phyloP scores from a whole-genome alignment of 768 basidiomycete genomes.

The Naganishia antarctica region DNA sequence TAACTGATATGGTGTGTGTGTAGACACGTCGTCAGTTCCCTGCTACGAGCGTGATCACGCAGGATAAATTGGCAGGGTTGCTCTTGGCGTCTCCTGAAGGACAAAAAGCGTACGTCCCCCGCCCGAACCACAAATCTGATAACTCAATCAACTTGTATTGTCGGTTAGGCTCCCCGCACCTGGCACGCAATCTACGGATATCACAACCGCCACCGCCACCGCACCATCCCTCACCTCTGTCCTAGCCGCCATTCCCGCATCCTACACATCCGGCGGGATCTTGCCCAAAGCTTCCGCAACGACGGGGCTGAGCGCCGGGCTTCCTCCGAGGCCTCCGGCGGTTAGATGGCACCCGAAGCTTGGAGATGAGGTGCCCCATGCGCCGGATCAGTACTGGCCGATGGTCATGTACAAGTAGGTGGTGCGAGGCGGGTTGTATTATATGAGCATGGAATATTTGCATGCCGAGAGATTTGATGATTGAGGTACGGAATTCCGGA shows the following conservation, averaged over 20 bases:
- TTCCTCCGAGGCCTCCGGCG: constrained; percentile 70
- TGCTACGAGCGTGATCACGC: constrained; percentile 82
- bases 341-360: constrained; percentile 69
- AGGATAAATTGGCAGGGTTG: constrained; percentile 70
- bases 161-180: constrained; percentile 62
- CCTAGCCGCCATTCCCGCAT: constrained; percentile 47
- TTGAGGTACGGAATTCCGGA: no score
- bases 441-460: constrained; percentile 10
- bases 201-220: constrained; percentile 42
- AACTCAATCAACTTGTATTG: no score
- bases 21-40: constrained; percentile 72
- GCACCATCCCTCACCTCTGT: constrained; percentile 53
- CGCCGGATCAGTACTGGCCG: constrained; percentile 68
- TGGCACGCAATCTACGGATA: constrained; percentile 25
- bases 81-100: constrained; percentile 70
- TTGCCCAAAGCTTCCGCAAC: constrained; percentile 54
- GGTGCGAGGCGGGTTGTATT: constrained; percentile 1
- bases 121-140: constrained; percentile 25
- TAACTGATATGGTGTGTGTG: no score
- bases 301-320: constrained; percentile 55
- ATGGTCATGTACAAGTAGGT: constrained; percentile 49
- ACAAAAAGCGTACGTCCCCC: constrained; percentile 57
- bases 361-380: constrained; percentile 75
- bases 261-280: constrained; percentile 67
- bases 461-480: no score